These are phyloP conservation scores for Scedosporium apiospermum DNA, from an alignment of 2,329 filamentous ascomycete genomes.

Conservation along the genomic window DNA sequence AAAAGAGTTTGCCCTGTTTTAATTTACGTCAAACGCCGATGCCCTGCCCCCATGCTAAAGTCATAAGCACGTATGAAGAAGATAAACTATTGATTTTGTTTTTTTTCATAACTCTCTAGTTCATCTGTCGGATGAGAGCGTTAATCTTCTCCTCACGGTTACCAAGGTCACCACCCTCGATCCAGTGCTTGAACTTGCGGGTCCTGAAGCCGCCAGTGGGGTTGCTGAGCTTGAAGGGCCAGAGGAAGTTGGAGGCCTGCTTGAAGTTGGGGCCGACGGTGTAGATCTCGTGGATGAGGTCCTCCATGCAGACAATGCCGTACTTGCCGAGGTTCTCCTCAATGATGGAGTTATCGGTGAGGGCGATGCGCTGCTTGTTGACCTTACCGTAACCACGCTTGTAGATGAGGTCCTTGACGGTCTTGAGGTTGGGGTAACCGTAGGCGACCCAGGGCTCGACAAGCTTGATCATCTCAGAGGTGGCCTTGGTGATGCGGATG, in stretches of 20 bases:
- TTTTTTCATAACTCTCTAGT: slow-evolving; percentile 48
- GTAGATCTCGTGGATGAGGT: slow-evolving; percentile 98
- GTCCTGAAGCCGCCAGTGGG: slow-evolving; percentile 92
- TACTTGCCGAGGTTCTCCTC: slow-evolving; percentile 96
- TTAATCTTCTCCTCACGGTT: slow-evolving; percentile 99
- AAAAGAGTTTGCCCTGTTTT: slow-evolving; percentile 9
- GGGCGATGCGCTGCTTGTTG: slow-evolving; percentile 92
- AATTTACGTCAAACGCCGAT: slow-evolving; percentile 8
- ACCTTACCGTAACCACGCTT: slow-evolving; percentile 99
- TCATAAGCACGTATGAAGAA: slow-evolving; percentile 20
- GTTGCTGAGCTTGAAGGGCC: slow-evolving; percentile 99
- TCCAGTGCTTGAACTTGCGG: slow-evolving; percentile 98
- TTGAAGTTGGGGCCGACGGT: slow-evolving; percentile 99
- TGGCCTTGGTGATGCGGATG: slow-evolving; percentile 95
- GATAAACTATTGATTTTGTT: slow-evolving; percentile 18
- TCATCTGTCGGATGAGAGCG: slow-evolving; percentile 93
- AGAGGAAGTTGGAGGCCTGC: slow-evolving; percentile 98
- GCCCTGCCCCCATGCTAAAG: slow-evolving; percentile 6
- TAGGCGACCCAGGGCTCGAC: slow-evolving; percentile 99
- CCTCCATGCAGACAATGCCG: slow-evolving; percentile 98
- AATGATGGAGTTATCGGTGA: slow-evolving; percentile 96
- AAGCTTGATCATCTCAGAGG: slow-evolving; percentile 92
- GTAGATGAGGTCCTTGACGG: slow-evolving; percentile 97
- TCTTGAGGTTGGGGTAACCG: slow-evolving; percentile 99
- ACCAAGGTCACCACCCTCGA: slow-evolving; percentile 95